These are phyloP conservation scores for Pezicula rhizophila DNA, from an alignment of 2,329 filamentous ascomycete species.

Conservation along the genomic window DNA sequence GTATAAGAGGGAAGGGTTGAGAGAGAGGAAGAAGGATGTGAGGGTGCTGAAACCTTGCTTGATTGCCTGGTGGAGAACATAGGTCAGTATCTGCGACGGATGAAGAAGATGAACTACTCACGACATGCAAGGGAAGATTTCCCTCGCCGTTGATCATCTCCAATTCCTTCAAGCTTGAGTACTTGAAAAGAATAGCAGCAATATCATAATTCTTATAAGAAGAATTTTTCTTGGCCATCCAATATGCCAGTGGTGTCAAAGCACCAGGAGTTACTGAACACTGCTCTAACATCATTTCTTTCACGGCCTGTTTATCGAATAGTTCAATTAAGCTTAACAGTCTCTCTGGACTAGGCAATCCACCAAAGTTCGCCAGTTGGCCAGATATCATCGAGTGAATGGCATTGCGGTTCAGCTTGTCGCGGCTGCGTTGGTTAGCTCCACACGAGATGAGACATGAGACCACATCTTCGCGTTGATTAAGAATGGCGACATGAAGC, in stretches of 20 bases:
- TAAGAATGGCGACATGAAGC: constrained; percentile 58
- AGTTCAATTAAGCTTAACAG: constrained; percentile 47
- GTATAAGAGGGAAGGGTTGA: constrained; percentile 40
- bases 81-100: constrained; percentile 30
- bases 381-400: constrained; percentile 49
- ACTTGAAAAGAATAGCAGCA: constrained; percentile 44
- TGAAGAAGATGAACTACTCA: constrained; percentile 29
- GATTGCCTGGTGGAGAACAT: constrained; percentile 26
- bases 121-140: constrained; percentile 58
- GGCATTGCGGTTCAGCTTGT: constrained; percentile 58
- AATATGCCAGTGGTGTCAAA: constrained; percentile 58
- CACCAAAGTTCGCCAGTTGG: not conserved
- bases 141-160: constrained; percentile 57
- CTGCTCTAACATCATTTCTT: constrained; percentile 53
- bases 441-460: constrained; percentile 60
- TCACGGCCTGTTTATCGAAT: constrained; percentile 50
- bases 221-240: no score
- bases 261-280: constrained; percentile 44
- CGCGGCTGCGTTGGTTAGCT: constrained; percentile 62
- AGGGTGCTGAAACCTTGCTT: constrained; percentile 15
- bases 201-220: constrained; percentile 32
- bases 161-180: constrained; percentile 50
- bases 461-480: constrained; percentile 47
- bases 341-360: constrained; percentile 17
- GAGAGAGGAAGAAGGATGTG: constrained; percentile 16